Base-by-base conservation (phyloP, 129 eudicot species). In the Escallonia herrerae region DNA sequence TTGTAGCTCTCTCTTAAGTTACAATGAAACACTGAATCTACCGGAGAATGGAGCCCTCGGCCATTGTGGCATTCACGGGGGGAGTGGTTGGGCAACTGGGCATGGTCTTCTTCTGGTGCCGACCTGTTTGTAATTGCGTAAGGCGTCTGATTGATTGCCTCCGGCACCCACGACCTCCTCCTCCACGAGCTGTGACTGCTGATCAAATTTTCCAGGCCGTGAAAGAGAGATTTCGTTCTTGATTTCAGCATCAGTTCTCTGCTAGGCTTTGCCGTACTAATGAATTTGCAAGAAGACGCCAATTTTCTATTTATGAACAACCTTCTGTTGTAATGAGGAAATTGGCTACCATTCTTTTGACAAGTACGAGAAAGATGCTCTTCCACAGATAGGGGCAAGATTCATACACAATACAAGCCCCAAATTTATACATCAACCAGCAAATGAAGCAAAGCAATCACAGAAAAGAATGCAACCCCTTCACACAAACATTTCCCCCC, bases 51-150 rank as follows among this genome's bases (percentile, higher is more conserved):
- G 78, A 73, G 58, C 78, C 78, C 4, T n/a, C 66, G 11, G 66
- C 60, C 41, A 59, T 73, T 11, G 78, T 73, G 12, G 78, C 71
- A 45, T 33, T 73, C 45, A 65, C 78, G 2, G 70, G 69, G 33
- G 77, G 77, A 11, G 65, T 64, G 44, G 44, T 73, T 11, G 77
- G 77, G 7, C 77, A 73, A 38, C 57, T 73, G 4, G 77, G 77
- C 13, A 10, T 73, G 3, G 9, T 73, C 8, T 44, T 44, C 59
- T 65, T 65, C 58, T 66, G 77, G 71, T 73, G 71, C 61, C 65
- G 77, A 5, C 77, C 77, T 2, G 40, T 73, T 13, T 52, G 49
- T 40, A 65, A 65, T 40, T 43, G 69, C 12, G 40, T 65, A 38
- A 65, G 39, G 59, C 12, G 48, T n/a, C 33, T 65, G 5, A 51